phyloP scores from a whole-genome alignment of 129 eudicot species.

The Flaveria bidentis region DNA sequence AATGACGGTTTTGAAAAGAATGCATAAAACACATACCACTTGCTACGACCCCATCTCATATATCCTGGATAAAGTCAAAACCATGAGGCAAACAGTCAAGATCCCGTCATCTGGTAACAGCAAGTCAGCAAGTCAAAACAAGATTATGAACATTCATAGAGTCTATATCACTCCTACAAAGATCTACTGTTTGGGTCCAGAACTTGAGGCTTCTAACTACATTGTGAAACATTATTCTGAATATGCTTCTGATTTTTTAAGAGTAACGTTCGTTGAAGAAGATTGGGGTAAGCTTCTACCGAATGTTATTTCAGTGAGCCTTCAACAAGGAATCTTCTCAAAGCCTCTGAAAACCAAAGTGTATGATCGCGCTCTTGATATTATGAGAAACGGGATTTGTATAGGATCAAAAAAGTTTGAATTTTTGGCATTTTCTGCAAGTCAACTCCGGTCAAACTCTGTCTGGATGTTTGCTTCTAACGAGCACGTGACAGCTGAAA shows the following conservation, averaged over 20 bases:
- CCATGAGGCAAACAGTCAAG: constrained; percentile 30
- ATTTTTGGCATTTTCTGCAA: constrained; percentile 90
- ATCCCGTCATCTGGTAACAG: constrained; percentile 38
- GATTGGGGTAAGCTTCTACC: constrained; percentile 85
- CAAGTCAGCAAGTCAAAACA: constrained; percentile 48
- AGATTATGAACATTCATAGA: constrained; percentile 83
- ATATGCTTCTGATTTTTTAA: constrained; percentile 71
- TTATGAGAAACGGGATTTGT: constrained; percentile 70
- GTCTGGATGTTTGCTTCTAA: constrained; percentile 99
- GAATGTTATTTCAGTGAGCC: constrained; percentile 48
- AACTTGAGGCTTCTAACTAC: constrained; percentile 84
- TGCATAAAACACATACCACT: constrained; percentile 67
- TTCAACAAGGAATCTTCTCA: constrained; percentile 66
- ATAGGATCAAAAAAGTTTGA: constrained; percentile 74
- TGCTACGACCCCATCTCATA: constrained; percentile 76
- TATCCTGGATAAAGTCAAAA: constrained; percentile 38
- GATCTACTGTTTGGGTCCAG: constrained; percentile 89
- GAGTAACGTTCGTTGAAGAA: constrained; percentile 96
- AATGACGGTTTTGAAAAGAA: constrained; percentile 55
- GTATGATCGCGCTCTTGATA: constrained; percentile 61
- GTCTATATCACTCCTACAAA: constrained; percentile 76
- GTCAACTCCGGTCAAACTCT: constrained; percentile 92
- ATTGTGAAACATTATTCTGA: constrained; percentile 77
- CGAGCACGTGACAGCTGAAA: constrained; percentile 65
- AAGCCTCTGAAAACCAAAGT: constrained; percentile 62